Base-by-base conservation (phyloP, 75 land plant species). In the Cupressus sempervirens region DNA sequence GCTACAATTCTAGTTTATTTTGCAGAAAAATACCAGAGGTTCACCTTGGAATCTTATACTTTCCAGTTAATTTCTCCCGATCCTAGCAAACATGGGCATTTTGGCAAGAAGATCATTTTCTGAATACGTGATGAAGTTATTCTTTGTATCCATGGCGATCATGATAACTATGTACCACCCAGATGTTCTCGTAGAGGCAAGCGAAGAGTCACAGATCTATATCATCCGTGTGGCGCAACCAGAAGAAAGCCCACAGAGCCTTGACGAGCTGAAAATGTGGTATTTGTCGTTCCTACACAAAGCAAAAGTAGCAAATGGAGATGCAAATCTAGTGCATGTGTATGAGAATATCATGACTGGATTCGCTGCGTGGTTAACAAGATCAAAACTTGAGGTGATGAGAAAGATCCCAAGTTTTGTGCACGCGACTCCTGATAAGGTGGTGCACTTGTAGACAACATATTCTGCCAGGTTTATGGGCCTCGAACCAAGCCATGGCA, bases 391-490 rank as follows among this genome's bases (percentile, higher is more conserved):
- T 29, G 76, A 84, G 36, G 35, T n/a, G 8, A 79, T 93, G 67
- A 38, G 82, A 65, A 76, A 84, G 14, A 86, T 62, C 40, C 83
- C 81, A 12, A 92, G 90, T 30, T 89, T 93, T 62, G 16, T 93
- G 1, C 52, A 83, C 7, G 93, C 91, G 8, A 83, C 68, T 80
- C 89, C 85, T 15, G 88, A 91, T 46, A 36, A 48, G 20, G 68
- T 84, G 35, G 20, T 89, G 15, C 83, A 36, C 4, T 43, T 90
- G 43, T 90, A 89, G 18, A 94, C 94, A 14, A 93, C 96, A 0
- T 89, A 88, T 68, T 83, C 92, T 0, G 90, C 92, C 41, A 70
- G 83, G 16, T 93, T 93, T 84, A 74, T 94, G 23, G 95, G 94
- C 16, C 53, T 94, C 48, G 77, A 89, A 26, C 75, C 53, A 8